Evolutionary conservation across 805 yeast genomes (phyloP), one percentile per base, ranked within the genome.

Genomic region (Zygotorulaspora florentina): DNA sequence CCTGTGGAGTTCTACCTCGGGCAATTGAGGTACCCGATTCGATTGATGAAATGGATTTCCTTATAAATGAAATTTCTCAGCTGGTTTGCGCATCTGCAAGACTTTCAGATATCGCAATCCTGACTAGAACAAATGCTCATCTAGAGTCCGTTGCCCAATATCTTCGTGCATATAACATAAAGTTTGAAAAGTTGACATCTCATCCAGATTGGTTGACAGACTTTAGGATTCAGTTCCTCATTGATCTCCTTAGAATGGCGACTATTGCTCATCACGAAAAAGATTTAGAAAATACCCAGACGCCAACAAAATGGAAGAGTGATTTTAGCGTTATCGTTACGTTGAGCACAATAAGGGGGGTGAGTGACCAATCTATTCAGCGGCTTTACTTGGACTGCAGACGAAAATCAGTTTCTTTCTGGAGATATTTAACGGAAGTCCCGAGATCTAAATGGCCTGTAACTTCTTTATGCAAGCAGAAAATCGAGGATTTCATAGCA

Each of bases 61-160:
- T 65, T 2, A 39, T 50, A 1, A 51, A 52, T 11, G 52, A 63
- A 47, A 57, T 63, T 10, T 38, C 48, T 9, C 54, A 55, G 40
- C 38, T 61, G 15, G 56, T 57, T 1, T 53, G 59, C 16, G 46
- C 56, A 16, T 51, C 62, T 3, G 65, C 53, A 1, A 51, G 51
- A 40, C 53, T 64, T n/a, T 55, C 61, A 10, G 67, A 83, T 57
- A 70, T 83, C 55, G 75, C 79, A 0, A 62, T 83, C 2, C 56
- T 83, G 26, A 68, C 80, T 0, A 66, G 77, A 42, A 71, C 83
- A 0, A 83, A 83, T 55, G 62, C 62, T 12, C 79, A 77, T 40
- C 57, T 81, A 7, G 68, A 71, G 10, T 51, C 61, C 0, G 58
- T 79, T 0, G 65, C 64, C 25, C 64, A 62, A 15, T 59, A 66